Evolutionary conservation across 345 rosid genomes (phyloP).

Genomic region (Corchorus olitorius): DNA sequence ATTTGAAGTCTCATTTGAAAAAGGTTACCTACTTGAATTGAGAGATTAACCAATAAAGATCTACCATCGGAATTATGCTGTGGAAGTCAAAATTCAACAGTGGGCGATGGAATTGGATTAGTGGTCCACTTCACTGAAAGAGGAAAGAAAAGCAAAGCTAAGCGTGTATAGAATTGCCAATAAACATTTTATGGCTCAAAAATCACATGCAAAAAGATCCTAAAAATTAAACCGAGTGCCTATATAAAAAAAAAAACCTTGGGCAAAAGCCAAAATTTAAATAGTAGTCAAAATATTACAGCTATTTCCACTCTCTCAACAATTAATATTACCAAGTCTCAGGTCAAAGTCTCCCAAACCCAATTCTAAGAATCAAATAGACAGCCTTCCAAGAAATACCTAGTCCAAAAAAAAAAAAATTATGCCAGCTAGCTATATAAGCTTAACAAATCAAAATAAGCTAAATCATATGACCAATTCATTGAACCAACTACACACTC

Average conservation of each 20-base stretch:
- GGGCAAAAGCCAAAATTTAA: neutral
- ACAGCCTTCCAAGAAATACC: neutral
- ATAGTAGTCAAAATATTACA: neutral
- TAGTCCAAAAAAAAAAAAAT: neutral
- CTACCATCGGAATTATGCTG: neutral
- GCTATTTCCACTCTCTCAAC: neutral
- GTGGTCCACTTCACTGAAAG: slow-evolving; percentile 13
- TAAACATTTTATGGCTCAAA: neutral
- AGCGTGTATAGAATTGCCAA: neutral
- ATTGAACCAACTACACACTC: neutral
- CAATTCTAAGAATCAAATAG: slow-evolving; percentile 4
- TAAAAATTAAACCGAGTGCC: neutral
- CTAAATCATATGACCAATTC: neutral
- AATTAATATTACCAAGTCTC: neutral
- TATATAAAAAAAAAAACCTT: neutral
- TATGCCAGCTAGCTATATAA: neutral
- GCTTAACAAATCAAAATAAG: slow-evolving; percentile 1
- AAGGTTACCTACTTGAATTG: too few species aligned
- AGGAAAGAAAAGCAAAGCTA: neutral
- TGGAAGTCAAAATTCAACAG: slow-evolving; percentile 3
- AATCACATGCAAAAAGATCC: neutral
- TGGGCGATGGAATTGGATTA: neutral
- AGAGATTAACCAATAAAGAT: too few species aligned
- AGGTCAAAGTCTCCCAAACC: slow-evolving; percentile 12
- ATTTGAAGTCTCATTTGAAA: too few species aligned